A percentile compares a stretch with the other conserved stretches of the same genome.
phyloP scores from a whole-genome alignment of 2,329 filamentous ascomycete genomes.

The Fusarium pseudograminearum region DNA sequence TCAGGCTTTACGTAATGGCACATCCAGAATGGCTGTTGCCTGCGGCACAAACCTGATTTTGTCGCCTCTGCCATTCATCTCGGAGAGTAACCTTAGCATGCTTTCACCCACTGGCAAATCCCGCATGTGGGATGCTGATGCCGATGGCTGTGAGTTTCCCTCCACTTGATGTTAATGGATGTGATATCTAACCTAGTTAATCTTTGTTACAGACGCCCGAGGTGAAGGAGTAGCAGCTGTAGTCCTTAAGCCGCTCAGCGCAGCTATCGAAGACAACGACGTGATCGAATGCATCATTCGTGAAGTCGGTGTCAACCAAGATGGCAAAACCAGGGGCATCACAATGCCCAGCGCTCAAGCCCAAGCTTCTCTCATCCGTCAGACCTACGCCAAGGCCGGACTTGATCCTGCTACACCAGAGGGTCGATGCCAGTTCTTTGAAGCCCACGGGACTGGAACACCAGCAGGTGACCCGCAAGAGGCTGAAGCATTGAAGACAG shows the following conservation, averaged over 20 bases:
- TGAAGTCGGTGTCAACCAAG: neutral
- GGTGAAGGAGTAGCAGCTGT: neutral
- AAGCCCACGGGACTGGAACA: constrained; percentile 33
- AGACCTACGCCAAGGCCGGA: neutral
- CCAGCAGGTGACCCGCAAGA: constrained; percentile 26
- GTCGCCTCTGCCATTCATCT: too few species aligned
- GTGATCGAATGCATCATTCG: neutral
- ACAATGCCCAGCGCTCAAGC: constrained; percentile 1
- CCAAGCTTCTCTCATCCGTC: constrained; percentile 1
- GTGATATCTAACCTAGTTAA: too few species aligned
- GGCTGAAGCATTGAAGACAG: constrained; percentile 15
- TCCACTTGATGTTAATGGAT: neutral
- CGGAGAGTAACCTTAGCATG: neutral
- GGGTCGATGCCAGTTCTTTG: constrained; percentile 3
- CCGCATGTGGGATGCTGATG: neutral
- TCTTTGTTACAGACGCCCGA: too few species aligned
- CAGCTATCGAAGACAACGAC: neutral
- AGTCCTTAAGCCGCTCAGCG: neutral
- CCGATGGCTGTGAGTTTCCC: neutral
- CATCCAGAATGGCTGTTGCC: too few species aligned
- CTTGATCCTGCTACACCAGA: neutral
- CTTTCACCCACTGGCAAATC: neutral
- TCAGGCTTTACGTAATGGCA: too few species aligned
- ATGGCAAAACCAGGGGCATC: neutral
- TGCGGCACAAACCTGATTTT: too few species aligned